These are phyloP conservation scores for Aspergillus persii DNA, from an alignment of 2,329 filamentous ascomycete species.

Conservation along the genomic window DNA sequence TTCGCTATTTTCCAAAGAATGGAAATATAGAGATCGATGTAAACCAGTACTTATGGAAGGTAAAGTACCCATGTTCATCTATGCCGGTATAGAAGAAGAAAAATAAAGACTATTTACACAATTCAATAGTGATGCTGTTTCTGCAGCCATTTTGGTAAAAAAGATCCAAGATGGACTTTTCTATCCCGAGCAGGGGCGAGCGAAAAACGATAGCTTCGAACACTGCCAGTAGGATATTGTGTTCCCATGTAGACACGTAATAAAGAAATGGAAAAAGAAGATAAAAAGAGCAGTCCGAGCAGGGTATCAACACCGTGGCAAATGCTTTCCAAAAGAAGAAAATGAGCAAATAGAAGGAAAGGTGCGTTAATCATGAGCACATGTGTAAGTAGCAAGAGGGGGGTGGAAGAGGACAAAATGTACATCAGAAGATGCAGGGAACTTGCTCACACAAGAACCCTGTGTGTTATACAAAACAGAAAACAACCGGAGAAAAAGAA, in stretches of 20 bases:
- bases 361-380: slow-evolving; percentile 36
- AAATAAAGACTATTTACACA: slow-evolving; percentile 21
- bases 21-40: not conserved
- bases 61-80: slow-evolving; percentile 28
- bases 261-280: slow-evolving; percentile 3
- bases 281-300: slow-evolving; percentile 31
- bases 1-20: no score
- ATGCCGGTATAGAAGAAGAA: slow-evolving; percentile 24
- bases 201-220: slow-evolving; percentile 2
- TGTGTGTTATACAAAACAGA: slow-evolving; percentile 21
- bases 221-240: slow-evolving; percentile 10
- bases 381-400: slow-evolving; percentile 18
- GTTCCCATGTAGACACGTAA: slow-evolving; percentile 6
- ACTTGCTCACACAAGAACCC: slow-evolving; percentile 8
- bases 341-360: slow-evolving; percentile 15
- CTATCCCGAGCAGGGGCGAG: not conserved
- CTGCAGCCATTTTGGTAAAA: slow-evolving; percentile 3
- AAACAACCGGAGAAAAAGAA: slow-evolving; percentile 19
- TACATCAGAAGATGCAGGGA: slow-evolving; percentile 23
- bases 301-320: slow-evolving; percentile 46
- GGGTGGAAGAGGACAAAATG: slow-evolving; percentile 23
- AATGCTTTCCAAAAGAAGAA: slow-evolving; percentile 33
- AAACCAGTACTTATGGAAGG: not conserved
- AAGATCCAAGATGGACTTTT: not conserved
- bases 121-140: slow-evolving; percentile 7